phyloP scores from a whole-genome alignment of 306 rosid species.

The Betula pendula region DNA sequence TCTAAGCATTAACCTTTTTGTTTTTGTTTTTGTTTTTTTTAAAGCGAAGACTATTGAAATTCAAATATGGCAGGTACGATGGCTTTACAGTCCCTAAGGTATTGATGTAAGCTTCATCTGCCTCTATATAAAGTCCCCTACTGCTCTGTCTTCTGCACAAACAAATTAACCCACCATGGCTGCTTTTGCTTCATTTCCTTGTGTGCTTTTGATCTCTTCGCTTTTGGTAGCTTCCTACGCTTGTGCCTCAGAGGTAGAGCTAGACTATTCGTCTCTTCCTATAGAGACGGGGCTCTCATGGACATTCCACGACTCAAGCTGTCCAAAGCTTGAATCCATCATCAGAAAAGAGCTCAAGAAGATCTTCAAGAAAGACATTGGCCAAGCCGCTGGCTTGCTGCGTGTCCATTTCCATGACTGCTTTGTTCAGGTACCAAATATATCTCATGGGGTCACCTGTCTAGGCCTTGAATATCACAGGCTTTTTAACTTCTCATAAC shows the following conservation, averaged over 20 bases:
- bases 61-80: too few species aligned
- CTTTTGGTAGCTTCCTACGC: conserved; percentile 15
- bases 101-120: too few species aligned
- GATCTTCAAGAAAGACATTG: conserved; percentile 50
- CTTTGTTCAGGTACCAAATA: conserved; percentile 63
- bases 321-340: conserved; percentile 53
- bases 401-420: conserved; percentile 81
- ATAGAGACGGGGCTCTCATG: conserved; percentile 38
- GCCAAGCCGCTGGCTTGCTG: conserved; percentile 75
- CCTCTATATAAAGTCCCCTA: too few species aligned
- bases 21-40: too few species aligned
- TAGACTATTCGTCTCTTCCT: not conserved
- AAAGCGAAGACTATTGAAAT: too few species aligned
- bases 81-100: too few species aligned
- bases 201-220: conserved; percentile 26
- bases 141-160: too few species aligned
- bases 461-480: too few species aligned
- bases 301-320: conserved; percentile 36
- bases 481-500: too few species aligned
- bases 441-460: too few species aligned
- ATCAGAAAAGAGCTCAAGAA: conserved; percentile 54
- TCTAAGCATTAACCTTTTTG: too few species aligned
- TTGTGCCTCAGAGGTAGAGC: conserved; percentile 22
- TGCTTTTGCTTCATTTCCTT: not conserved
- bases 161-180: too few species aligned